Evolutionary conservation across 441 rosid species (phyloP).

Genomic region (Eugenia klotzschiana): DNA sequence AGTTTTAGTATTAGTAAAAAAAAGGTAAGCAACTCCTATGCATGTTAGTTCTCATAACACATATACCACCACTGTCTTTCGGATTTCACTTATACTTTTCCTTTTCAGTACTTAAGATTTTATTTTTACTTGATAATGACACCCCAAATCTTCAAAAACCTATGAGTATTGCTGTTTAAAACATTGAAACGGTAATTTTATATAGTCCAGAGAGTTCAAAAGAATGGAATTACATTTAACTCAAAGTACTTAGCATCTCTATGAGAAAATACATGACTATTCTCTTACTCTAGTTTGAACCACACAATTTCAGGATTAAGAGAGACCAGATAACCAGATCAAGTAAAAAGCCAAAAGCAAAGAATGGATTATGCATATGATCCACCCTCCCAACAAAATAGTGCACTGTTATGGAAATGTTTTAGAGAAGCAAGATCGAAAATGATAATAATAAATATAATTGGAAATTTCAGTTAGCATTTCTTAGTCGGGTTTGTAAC

Average conservation of each 20-base stretch:
- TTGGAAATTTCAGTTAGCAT: not conserved
- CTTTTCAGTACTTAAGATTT: not conserved
- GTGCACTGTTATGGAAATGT: not conserved
- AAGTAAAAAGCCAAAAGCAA: not conserved
- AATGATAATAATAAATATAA: not conserved
- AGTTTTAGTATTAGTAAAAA: not conserved
- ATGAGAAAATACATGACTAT: not conserved
- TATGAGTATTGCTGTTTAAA: not conserved
- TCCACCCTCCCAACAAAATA: not conserved
- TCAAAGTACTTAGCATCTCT: not conserved
- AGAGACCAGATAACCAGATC: not conserved
- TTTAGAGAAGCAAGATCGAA: not conserved
- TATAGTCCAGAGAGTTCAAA: not conserved
- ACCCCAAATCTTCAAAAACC: not conserved
- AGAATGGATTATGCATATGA: not conserved
- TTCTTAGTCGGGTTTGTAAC: not conserved
- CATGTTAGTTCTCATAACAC: not conserved
- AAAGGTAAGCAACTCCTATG: not conserved
- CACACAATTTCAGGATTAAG: not conserved
- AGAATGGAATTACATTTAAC: not conserved
- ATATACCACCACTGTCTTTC: not conserved
- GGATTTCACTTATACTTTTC: not conserved
- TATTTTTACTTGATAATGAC: not conserved
- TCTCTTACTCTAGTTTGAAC: not conserved
- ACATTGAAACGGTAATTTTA: not conserved